These are phyloP conservation scores for Persicaria maculosa DNA, from an alignment of 148 eudicot species.

Conservation along the genomic window DNA sequence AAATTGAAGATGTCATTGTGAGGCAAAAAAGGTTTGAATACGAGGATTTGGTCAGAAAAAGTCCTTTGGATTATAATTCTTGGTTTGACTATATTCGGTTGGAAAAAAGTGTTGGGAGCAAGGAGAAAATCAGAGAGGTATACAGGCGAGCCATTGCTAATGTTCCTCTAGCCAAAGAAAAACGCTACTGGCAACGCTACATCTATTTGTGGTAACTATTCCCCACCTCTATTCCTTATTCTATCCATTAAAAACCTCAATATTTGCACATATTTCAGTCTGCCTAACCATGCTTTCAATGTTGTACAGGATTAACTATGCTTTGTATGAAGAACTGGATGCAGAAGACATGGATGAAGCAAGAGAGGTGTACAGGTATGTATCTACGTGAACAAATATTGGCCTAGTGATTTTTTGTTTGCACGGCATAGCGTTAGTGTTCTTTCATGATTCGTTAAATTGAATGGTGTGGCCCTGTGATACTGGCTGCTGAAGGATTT, in stretches of 20 bases:
- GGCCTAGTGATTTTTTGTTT: too few species aligned
- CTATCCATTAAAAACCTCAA: neutral
- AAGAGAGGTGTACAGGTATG: conserved; percentile 68
- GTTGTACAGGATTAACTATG: conserved; percentile 67
- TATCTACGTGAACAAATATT: neutral
- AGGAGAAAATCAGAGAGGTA: conserved; percentile 56
- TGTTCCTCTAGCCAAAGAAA: conserved; percentile 80
- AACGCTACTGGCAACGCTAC: conserved; percentile 91
- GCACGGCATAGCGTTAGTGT: neutral
- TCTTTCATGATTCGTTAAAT: neutral
- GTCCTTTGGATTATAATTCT: conserved; percentile 71
- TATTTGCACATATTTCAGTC: neutral
- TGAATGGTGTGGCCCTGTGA: neutral
- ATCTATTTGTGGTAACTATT: conserved; percentile 72
- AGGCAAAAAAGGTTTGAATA: conserved; percentile 91
- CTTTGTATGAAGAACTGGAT: conserved; percentile 80
- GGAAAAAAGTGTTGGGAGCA: conserved; percentile 68
- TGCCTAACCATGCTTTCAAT: neutral
- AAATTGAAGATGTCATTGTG: conserved; percentile 87
- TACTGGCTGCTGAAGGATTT: neutral
- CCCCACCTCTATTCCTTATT: neutral
- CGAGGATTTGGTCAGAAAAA: conserved; percentile 74
- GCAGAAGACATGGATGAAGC: conserved; percentile 74
- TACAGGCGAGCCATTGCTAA: conserved; percentile 86
- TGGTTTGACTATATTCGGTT: conserved; percentile 86